Base-by-base conservation (phyloP, 495 filamentous ascomycete genomes). In the Echria macrotheca region DNA sequence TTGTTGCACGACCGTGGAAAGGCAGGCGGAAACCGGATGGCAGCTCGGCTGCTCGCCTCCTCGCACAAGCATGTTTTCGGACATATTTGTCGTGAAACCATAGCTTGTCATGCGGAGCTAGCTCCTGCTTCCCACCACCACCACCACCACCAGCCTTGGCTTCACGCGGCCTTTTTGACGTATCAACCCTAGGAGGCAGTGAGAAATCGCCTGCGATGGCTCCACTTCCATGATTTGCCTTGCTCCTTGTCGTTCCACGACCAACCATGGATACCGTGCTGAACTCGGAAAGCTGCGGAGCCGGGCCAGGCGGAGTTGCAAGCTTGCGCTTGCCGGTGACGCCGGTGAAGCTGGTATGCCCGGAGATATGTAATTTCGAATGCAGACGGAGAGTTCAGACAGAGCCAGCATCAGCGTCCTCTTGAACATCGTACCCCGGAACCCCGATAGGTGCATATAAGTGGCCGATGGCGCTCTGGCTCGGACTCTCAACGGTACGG, bases 11-110 rank as follows among this genome's bases (percentile, higher is more conserved):
- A 22, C 19, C 35, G 35, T 14, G 10, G 35, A 37, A 14, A 18
- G 35, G 21, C 38, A 41, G 19, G 4, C 7, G 38, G 38, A 24
- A 24, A 23, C 24, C 17, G 3, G 24, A 41, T 7, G 9, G 19
- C n/a, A n/a, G n/a, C 22, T 5, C 38, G 22, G 38, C 22, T 5
- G 15, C 11, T 21, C 22, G n/a, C 18, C 18, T 21, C 44, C 29
- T 47, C 44, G 18, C 29, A 47, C 44, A 47, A 47, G 29, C 44
- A 35, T 47, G 44, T 47, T 36, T 47, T 47, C 44, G 44, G 44
- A 33, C 44, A 47, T 47, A 35, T 45, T 45, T 45, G 24, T 23
- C 42, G 25, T 37, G 42, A 23, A 23, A 31, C 29, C 11, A 32
- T 26, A 14, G 17, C 35, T n/a, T n/a, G n/a, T n/a, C n/a, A n/a